Evolutionary conservation across 768 basidiomycete genomes (phyloP).

Genomic region (Mycena indigotica): DNA sequence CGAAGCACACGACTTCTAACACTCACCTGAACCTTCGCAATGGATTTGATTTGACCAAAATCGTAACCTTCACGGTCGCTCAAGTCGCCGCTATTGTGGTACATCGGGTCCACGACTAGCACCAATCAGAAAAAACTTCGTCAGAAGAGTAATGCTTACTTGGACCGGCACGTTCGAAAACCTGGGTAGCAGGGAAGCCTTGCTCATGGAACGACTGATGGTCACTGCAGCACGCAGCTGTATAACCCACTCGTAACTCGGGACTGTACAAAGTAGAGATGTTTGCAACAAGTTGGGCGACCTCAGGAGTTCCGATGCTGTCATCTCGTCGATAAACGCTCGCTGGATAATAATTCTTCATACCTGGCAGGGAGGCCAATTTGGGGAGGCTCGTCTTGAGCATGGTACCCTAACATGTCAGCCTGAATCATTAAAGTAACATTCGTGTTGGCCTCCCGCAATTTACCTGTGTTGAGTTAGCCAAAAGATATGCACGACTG

Average conservation of each 20-base stretch:
- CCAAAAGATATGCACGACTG: not conserved
- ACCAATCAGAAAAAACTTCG: slow-evolving; percentile 6
- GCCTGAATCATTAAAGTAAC: slow-evolving; percentile 86
- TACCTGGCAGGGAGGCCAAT: slow-evolving; percentile 77
- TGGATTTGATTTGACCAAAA: slow-evolving; percentile 76
- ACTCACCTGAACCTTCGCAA: slow-evolving; percentile 82
- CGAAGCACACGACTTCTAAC: not conserved
- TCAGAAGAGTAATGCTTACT: slow-evolving; percentile 40
- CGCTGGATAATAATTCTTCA: slow-evolving; percentile 29
- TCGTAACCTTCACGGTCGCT: slow-evolving; percentile 82
- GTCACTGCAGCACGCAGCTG: slow-evolving; percentile 86
- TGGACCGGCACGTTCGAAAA: slow-evolving; percentile 85
- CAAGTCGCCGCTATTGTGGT: slow-evolving; percentile 84
- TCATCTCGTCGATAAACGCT: not conserved
- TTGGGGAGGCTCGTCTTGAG: slow-evolving; percentile 76
- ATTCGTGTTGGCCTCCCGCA: slow-evolving; percentile 61
- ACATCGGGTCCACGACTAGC: slow-evolving; percentile 84
- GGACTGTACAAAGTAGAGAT: slow-evolving; percentile 80
- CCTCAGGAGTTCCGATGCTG: slow-evolving; percentile 81
- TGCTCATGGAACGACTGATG: slow-evolving; percentile 86
- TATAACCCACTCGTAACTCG: slow-evolving; percentile 70
- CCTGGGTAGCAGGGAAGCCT: slow-evolving; percentile 84
- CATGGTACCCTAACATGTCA: slow-evolving; percentile 90
- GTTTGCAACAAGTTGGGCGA: slow-evolving; percentile 72
- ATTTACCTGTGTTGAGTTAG: slow-evolving; percentile 44